These are phyloP conservation scores for Phytophthora syringae DNA, from an alignment of 352 stramenopile genomes.

Conservation along the genomic window DNA sequence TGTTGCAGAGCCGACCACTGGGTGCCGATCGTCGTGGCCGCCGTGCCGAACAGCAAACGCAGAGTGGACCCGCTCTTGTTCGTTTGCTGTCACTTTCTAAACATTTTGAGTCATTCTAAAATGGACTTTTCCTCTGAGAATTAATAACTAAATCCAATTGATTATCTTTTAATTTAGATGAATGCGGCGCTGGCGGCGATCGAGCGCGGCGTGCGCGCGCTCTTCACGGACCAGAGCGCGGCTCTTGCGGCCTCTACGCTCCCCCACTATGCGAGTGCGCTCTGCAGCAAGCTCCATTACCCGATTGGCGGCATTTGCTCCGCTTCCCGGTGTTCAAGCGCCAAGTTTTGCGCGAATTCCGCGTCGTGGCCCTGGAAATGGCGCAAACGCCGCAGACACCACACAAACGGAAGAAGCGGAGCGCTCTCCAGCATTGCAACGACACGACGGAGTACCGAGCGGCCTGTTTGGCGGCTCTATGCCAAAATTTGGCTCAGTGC, in stretches of 20 bases:
- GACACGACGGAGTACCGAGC: slow-evolving; percentile 26
- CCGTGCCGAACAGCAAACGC: slow-evolving; percentile 76
- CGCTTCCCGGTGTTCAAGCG: slow-evolving; percentile 59
- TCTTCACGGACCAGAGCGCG: slow-evolving; percentile 38
- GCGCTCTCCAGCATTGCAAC: slow-evolving; percentile 5
- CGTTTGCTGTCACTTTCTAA: too few relatives aligned
- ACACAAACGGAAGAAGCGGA: slow-evolving; percentile 35
- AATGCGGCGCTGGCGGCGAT: slow-evolving; percentile 40
- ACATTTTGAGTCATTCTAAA: too few relatives aligned
- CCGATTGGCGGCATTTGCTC: slow-evolving; percentile 39
- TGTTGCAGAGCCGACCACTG: slow-evolving; percentile 62
- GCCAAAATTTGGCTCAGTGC: slow-evolving; percentile 49
- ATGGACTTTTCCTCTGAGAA: too few relatives aligned
- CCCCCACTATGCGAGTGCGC: slow-evolving; percentile 56
- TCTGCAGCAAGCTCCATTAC: slow-evolving; percentile 15
- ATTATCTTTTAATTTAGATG: too few relatives aligned
- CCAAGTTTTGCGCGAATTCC: slow-evolving; percentile 46
- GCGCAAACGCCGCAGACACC: slow-evolving; percentile 34
- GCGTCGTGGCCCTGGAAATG: slow-evolving; percentile 18
- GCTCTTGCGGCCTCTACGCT: background rate
- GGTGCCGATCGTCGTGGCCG: slow-evolving; percentile 67
- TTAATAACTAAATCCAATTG: too few relatives aligned
- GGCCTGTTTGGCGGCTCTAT: slow-evolving; percentile 41
- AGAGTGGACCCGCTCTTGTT: too few relatives aligned
- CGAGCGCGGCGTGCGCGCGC: slow-evolving; percentile 46